Percentiles rank a stretch among this genome's conserved stretches.
phyloP scores from a whole-genome alignment of 139 green algal species.

The Chlorella vulgaris region DNA sequence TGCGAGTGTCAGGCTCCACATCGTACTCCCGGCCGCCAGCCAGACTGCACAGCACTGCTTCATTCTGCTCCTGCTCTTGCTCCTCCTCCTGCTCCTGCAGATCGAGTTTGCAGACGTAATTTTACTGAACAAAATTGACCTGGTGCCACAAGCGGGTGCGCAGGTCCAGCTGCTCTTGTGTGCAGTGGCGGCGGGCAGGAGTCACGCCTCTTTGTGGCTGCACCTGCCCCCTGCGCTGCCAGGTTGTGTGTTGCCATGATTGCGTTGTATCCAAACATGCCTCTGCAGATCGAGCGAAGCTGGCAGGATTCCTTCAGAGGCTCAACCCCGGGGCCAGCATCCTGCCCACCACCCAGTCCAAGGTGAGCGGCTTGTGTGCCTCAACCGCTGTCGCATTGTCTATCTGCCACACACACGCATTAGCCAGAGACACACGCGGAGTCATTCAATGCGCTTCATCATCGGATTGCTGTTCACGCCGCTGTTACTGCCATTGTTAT shows the following conservation, averaged over 20 bases:
- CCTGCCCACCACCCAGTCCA: slow-evolving; percentile 40
- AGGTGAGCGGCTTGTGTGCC: slow-evolving; percentile 25
- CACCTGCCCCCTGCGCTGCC: too few relatives aligned
- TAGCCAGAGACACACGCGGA: too few relatives aligned
- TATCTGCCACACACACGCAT: too few relatives aligned
- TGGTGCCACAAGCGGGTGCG: slow-evolving; percentile 29
- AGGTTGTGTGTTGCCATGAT: too few relatives aligned
- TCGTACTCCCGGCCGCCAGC: not conserved
- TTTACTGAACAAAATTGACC: slow-evolving; percentile 79
- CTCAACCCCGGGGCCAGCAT: slow-evolving; percentile 68
- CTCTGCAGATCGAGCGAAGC: not conserved
- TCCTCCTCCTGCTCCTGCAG: slow-evolving; percentile 32
- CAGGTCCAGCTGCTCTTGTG: too few relatives aligned
- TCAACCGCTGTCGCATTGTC: too few relatives aligned
- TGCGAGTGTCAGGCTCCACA: not conserved
- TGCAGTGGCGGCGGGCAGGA: not conserved
- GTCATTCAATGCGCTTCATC: too few relatives aligned
- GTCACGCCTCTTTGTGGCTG: too few relatives aligned
- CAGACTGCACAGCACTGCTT: not conserved
- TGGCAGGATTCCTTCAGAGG: slow-evolving; percentile 46
- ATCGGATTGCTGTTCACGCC: too few relatives aligned
- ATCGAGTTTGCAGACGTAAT: slow-evolving; percentile 87
- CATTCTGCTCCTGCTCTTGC: not conserved
- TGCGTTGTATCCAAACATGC: not conserved
- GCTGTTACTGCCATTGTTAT: too few relatives aligned